Conservation (phyloP, 495 filamentous ascomycete genomes). For the Penicillium crystallinum region DNA sequence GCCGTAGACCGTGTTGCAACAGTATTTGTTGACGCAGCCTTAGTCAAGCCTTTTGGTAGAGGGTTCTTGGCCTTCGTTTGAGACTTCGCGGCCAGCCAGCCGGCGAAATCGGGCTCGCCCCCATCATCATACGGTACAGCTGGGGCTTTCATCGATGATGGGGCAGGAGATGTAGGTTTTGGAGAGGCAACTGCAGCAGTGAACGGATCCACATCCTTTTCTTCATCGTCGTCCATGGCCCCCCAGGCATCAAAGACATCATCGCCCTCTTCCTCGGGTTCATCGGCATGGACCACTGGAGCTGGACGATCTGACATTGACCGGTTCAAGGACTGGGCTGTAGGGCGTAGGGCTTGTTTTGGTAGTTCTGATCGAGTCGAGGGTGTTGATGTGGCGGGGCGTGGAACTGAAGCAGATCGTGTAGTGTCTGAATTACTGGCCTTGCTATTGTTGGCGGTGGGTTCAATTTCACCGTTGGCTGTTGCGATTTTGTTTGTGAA, state of each 20-base stretch:
- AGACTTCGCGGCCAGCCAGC: constrained; percentile 81
- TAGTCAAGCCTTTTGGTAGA: constrained; percentile 71
- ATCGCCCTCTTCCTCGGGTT: constrained; percentile 44
- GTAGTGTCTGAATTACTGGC: constrained; percentile 25
- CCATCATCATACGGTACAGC: constrained; percentile 67
- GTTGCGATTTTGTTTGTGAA: constrained; percentile 90
- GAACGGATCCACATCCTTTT: constrained; percentile 46
- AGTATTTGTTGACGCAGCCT: constrained; percentile 36
- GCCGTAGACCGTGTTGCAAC: constrained; percentile 28
- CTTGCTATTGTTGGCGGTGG: constrained; percentile 33
- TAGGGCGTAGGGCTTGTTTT: constrained; percentile 34
- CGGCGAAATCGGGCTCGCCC: constrained; percentile 88
- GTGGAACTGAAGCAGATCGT: constrained; percentile 46
- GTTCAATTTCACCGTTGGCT: constrained; percentile 78
- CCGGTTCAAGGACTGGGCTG: constrained; percentile 37
- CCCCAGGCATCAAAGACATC: constrained; percentile 65
- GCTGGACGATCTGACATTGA: constrained; percentile 37
- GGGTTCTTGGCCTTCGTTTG: constrained; percentile 65
- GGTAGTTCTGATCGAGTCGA: constrained; percentile 42
- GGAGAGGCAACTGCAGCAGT: constrained; percentile 34
- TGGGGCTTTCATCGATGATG: constrained; percentile 25
- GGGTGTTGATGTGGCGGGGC: constrained; percentile 42
- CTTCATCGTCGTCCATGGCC: constrained; percentile 61
- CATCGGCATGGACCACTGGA: constrained; percentile 37
- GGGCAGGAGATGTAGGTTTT: constrained; percentile 29